Percentiles rank a stretch among this genome's conserved stretches.
phyloP scores from a whole-genome alignment of 129 eudicot genomes.

The Flaveria sonorensis region DNA sequence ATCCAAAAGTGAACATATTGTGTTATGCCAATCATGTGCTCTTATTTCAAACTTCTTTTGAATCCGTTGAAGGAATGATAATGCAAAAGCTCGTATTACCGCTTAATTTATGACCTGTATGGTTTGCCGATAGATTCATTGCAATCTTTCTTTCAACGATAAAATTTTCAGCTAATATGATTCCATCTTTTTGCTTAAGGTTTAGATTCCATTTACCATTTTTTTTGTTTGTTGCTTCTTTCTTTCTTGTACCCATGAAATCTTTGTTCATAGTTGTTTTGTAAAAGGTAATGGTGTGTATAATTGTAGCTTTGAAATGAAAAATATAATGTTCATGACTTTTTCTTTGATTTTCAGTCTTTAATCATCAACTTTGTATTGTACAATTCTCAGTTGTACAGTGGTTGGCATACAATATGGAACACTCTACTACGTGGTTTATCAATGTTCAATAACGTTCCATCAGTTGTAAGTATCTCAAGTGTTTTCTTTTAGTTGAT shows the following conservation, averaged over 20 bases:
- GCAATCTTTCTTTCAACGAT: not conserved
- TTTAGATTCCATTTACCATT: slow-evolving; percentile 8
- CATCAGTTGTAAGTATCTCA: slow-evolving; percentile 64
- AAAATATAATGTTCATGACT: not conserved
- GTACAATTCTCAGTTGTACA: slow-evolving; percentile 51
- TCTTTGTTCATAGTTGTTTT: not conserved
- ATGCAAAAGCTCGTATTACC: not conserved
- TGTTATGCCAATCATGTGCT: not conserved
- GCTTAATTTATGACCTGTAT: not conserved
- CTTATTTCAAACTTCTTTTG: not conserved
- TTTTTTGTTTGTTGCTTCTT: slow-evolving; percentile 4
- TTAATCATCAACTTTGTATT: slow-evolving; percentile 20
- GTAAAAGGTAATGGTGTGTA: slow-evolving; percentile 15
- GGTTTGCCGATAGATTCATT: slow-evolving; percentile 7
- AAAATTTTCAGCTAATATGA: not conserved
- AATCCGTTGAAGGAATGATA: slow-evolving; percentile 4
- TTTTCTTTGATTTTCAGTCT: slow-evolving; percentile 7
- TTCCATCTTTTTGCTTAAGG: slow-evolving; percentile 2
- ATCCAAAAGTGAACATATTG: not conserved
- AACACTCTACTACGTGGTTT: slow-evolving; percentile 69
- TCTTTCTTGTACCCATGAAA: slow-evolving; percentile 14
- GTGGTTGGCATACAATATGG: slow-evolving; percentile 82
- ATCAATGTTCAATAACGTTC: slow-evolving; percentile 66
- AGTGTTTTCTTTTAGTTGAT: slow-evolving; percentile 22
- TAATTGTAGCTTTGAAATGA: slow-evolving; percentile 1